phyloP scores from a whole-genome alignment of 768 basidiomycete species.

The Daedaleopsis sinensis region DNA sequence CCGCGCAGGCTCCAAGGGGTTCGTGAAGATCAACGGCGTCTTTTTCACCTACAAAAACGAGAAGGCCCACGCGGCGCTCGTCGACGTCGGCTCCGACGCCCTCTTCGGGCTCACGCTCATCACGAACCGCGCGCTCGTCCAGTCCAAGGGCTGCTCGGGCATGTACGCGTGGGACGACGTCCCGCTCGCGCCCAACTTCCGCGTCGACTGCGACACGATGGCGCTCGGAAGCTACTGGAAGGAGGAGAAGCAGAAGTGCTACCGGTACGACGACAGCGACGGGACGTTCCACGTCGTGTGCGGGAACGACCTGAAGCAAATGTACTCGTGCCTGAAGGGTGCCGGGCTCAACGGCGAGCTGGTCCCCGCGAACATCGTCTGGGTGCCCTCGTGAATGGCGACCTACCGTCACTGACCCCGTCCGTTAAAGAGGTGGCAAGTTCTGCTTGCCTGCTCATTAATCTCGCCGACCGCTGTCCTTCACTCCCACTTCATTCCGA shows the following conservation, averaged over 20 bases:
- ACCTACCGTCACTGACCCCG: too few relatives aligned
- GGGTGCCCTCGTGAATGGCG: neutral
- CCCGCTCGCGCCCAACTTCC: slow-evolving; percentile 3
- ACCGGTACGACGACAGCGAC: neutral
- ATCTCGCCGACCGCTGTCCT: too few relatives aligned
- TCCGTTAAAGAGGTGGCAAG: too few relatives aligned
- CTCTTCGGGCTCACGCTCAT: slow-evolving; percentile 10
- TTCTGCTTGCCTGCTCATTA: too few relatives aligned
- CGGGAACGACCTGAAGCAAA: slow-evolving; percentile 1
- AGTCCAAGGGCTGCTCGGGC: neutral
- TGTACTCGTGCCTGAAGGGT: slow-evolving; percentile 10
- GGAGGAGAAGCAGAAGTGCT: slow-evolving; percentile 9
- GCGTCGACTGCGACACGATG: slow-evolving; percentile 8
- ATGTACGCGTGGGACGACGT: slow-evolving; percentile 1
- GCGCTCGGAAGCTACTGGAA: slow-evolving; percentile 14
- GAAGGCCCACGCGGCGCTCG: slow-evolving; percentile 1
- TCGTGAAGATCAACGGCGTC: slow-evolving; percentile 2
- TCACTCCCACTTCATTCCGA: too few relatives aligned
- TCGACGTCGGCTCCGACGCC: slow-evolving; percentile 8
- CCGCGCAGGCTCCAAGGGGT: slow-evolving; percentile 8
- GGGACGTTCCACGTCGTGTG: neutral
- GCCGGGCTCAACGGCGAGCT: neutral
- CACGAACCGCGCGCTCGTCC: neutral
- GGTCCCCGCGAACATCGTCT: slow-evolving; percentile 4
- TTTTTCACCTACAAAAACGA: slow-evolving; percentile 1